Evolutionary conservation across 441 rosid species (phyloP), one percentile per base, ranked within the genome.

Genomic region (Dalechampia spathulata): DNA sequence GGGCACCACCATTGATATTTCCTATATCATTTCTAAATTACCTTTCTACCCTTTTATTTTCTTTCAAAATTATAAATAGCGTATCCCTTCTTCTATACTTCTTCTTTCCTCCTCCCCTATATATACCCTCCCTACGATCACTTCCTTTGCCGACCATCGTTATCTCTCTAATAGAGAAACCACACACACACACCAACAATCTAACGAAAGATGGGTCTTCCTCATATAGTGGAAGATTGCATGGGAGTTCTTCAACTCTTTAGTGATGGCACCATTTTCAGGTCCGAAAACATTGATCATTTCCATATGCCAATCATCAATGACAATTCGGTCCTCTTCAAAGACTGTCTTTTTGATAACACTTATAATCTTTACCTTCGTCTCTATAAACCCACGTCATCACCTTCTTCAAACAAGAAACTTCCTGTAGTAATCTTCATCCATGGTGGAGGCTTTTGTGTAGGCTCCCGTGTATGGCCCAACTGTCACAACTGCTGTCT

Each of bases 391-490:
- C 88, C 95, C 63, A 13, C 23, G 8, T 64, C 73, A 2, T 15
- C 9, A 0, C 1, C 49, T 6, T 2, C 56, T 8, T 10, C 58
- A 34, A 21, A 28, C 0, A 6, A 12, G 4, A 68, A 55, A 58
- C 58, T 89, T 23, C 87, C 92, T 9, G 39, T 89, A 50, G 20
- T 86, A 7, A 16, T 77, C 55, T 89, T 56, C 74, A 52, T 89
- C 61, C 96, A 82, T 48, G 96, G 96, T 0, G 96, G 96, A 1
- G 96, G 96, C 0, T 89, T 89, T 40, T 89, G 96, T 50, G 67
- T 86, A 2, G 95, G 96, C 38, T 82, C 95, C 2, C 72, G 84
- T 3, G 43, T 50, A 22, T 89, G 95, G 95, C 90, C 95, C 21
- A 79, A 62, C 72, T 74, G 64, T 39, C 95, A 89, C 72, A 86